These are phyloP conservation scores for Sordariomycetes sp. DNA, from an alignment of 2,329 filamentous ascomycete genomes.

Conservation along the genomic window DNA sequence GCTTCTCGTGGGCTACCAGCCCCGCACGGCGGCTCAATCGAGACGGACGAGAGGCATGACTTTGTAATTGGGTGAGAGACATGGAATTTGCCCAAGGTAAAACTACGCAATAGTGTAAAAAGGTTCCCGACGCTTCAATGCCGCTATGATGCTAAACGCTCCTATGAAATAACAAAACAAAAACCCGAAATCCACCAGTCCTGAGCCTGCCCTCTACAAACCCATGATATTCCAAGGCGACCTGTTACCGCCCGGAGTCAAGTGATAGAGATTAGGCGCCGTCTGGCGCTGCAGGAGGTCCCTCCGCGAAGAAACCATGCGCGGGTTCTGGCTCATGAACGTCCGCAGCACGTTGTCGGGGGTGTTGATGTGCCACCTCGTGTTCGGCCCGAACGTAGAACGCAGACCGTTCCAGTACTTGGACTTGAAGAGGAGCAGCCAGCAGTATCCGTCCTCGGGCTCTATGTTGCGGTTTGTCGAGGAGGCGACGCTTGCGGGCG, in stretches of 20 bases:
- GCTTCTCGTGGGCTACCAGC: too few species aligned
- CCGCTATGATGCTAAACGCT: not conserved
- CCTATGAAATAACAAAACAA: not conserved
- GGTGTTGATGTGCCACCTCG: not conserved
- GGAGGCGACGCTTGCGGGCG: not conserved
- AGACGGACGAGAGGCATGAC: too few species aligned
- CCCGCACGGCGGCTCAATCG: too few species aligned
- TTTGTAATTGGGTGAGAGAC: too few species aligned
- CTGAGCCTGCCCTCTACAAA: not conserved
- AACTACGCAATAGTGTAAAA: not conserved
- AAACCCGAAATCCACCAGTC: not conserved
- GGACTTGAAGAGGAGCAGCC: not conserved
- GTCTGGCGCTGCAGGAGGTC: not conserved
- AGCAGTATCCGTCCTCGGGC: constrained; percentile 9
- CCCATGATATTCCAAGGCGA: not conserved
- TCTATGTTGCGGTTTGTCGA: not conserved
- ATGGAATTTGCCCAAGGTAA: too few species aligned
- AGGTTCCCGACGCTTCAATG: not conserved
- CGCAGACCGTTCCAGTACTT: not conserved
- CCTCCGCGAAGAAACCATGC: not conserved
- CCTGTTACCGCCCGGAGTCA: not conserved
- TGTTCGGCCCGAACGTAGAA: not conserved
- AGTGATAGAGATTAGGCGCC: not conserved
- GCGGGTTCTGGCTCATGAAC: not conserved
- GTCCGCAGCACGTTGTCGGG: not conserved